Evolutionary conservation across 768 basidiomycete species (phyloP).

Genomic region (Daedalea quercina): DNA sequence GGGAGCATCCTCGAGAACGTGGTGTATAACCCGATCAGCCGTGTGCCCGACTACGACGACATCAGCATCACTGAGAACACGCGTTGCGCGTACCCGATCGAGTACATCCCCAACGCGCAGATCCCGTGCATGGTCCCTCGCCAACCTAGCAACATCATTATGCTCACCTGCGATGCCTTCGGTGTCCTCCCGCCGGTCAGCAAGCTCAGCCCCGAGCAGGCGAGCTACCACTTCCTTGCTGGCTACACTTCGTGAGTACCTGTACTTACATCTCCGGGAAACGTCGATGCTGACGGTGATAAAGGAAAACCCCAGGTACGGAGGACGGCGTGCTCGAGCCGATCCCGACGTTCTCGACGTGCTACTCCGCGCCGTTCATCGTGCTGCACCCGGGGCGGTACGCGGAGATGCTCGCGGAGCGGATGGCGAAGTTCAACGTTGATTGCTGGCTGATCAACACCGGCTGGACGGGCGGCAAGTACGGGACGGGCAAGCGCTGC

Average conservation of each 20-base stretch:
- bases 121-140: conserved; percentile 84
- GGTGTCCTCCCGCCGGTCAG: conserved; percentile 96
- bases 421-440: conserved; percentile 85
- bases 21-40: conserved; percentile 82
- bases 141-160: conserved; percentile 93
- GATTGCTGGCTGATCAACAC: conserved; percentile 99
- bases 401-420: conserved; percentile 93
- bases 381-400: conserved; percentile 95
- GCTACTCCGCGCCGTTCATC: conserved; percentile 99
- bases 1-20: conserved; percentile 99
- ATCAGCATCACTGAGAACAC: conserved; percentile 98
- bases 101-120: conserved; percentile 91
- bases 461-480: conserved; percentile 94
- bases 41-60: conserved; percentile 92
- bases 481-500: conserved; percentile 89
- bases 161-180: conserved; percentile 97
- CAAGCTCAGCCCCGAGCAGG: conserved; percentile 88
- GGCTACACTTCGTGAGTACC: conserved; percentile 83
- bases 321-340: conserved; percentile 98
- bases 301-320: conserved; percentile 94
- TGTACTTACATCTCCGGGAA: neutral
- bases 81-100: conserved; percentile 98
- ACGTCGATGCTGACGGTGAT: conserved; percentile 11
- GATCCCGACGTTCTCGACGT: conserved; percentile 98
- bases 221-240: conserved; percentile 95